Conservation (phyloP, 1,284 basidiomycete species). For the Cystobasidium pallidum region DNA sequence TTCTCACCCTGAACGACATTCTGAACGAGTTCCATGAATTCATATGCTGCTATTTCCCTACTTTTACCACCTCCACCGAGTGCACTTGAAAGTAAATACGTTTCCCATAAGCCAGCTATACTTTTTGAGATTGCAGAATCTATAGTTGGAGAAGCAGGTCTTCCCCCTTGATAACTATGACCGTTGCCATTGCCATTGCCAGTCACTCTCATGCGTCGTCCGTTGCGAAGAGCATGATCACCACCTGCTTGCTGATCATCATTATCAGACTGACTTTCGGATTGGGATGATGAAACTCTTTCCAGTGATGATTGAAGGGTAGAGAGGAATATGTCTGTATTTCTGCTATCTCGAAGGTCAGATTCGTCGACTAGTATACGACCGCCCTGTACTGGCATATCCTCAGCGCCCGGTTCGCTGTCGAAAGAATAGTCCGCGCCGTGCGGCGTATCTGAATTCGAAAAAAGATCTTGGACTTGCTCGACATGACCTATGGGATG, state of each 20-base stretch:
- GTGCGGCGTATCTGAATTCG: not conserved
- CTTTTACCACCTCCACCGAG: constrained; percentile 17
- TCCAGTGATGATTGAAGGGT: constrained; percentile 22
- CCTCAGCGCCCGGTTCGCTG: not conserved
- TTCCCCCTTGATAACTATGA: not conserved
- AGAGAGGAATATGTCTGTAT: constrained; percentile 1
- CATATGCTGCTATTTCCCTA: constrained; percentile 26
- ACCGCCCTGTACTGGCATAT: not conserved
- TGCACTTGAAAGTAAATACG: constrained; percentile 18
- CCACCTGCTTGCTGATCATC: not conserved
- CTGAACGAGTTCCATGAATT: constrained; percentile 28
- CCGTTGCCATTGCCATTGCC: constrained; percentile 22
- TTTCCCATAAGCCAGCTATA: constrained; percentile 20
- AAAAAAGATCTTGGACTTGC: not conserved
- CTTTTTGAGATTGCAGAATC: constrained; percentile 17
- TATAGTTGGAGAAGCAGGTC: constrained; percentile 7
- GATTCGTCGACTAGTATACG: constrained; percentile 6
- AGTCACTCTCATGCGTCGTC: not conserved
- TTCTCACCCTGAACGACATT: constrained; percentile 1
- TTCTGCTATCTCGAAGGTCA: not conserved
- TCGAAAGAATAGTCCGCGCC: constrained; percentile 5
- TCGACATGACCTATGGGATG: constrained; percentile 1
- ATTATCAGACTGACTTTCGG: not conserved
- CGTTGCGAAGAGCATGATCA: not conserved
- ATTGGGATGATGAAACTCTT: constrained; percentile 17